These are phyloP conservation scores for Lactarius trivialis DNA, from an alignment of 768 basidiomycete genomes.

Conservation along the genomic window DNA sequence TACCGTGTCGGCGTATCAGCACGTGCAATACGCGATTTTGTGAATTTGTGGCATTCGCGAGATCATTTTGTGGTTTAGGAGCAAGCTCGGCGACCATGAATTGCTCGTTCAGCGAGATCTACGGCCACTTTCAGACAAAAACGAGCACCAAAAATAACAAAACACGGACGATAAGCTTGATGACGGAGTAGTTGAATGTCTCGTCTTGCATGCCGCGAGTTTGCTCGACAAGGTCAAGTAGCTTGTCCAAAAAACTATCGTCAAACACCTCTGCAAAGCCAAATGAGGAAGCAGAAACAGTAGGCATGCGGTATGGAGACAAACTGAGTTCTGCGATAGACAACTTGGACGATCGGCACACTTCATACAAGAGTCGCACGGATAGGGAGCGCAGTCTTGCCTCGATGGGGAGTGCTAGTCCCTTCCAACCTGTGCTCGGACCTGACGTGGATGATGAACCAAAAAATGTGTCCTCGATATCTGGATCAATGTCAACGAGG, in stretches of 20 bases:
- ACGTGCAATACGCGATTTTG: constrained; percentile 77
- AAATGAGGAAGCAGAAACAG: background rate
- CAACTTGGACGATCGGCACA: constrained; percentile 85
- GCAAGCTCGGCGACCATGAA: constrained; percentile 86
- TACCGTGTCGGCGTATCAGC: constrained; percentile 74
- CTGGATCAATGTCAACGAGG: constrained; percentile 72
- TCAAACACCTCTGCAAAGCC: constrained; percentile 59
- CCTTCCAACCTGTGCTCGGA: constrained; percentile 25
- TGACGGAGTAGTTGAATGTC: constrained; percentile 89
- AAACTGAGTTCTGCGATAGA: constrained; percentile 70
- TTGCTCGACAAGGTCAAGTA: constrained; percentile 92
- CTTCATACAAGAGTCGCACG: constrained; percentile 79
- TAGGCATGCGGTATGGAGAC: constrained; percentile 27
- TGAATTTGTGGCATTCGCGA: constrained; percentile 25
- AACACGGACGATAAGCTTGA: constrained; percentile 78
- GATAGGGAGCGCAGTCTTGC: constrained; percentile 69
- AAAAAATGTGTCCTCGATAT: constrained; percentile 46
- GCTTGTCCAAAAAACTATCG: constrained; percentile 76
- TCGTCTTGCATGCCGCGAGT: constrained; percentile 87
- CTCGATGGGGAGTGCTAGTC: constrained; percentile 64
- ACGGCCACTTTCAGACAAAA: constrained; percentile 15
- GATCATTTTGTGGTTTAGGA: constrained; percentile 18
- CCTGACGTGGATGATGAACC: constrained; percentile 35
- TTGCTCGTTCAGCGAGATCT: constrained; percentile 95
- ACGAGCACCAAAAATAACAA: background rate